phyloP scores from a whole-genome alignment of 2,329 filamentous ascomycete species.

The Cytospora leucostoma region DNA sequence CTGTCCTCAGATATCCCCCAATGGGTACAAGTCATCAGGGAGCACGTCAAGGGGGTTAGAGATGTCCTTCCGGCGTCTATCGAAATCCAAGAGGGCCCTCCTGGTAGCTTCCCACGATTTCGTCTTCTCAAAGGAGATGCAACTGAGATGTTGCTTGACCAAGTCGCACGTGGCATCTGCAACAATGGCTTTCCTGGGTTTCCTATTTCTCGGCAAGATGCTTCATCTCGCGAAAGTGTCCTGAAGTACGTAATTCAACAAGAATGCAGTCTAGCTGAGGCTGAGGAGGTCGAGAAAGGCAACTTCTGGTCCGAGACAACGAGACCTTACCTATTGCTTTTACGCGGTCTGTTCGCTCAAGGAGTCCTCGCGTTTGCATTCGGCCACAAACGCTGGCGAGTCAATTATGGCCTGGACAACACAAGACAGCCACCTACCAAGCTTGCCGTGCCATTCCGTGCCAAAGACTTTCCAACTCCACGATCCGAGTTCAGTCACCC shows the following conservation, averaged over 20 bases:
- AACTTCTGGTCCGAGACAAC: slow-evolving; percentile 41
- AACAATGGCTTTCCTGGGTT: slow-evolving; percentile 2
- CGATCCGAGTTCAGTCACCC: slow-evolving; percentile 65
- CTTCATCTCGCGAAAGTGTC: not conserved
- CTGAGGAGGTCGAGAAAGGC: slow-evolving; percentile 39
- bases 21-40: slow-evolving; percentile 38
- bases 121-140: slow-evolving; percentile 5
- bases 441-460: slow-evolving; percentile 60
- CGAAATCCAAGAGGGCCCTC: slow-evolving; percentile 39
- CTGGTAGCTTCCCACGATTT: slow-evolving; percentile 9
- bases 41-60: slow-evolving; percentile 36
- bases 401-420: slow-evolving; percentile 62
- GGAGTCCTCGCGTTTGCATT: slow-evolving; percentile 58
- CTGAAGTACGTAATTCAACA: slow-evolving; percentile 46
- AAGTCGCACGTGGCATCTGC: not conserved
- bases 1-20: too few relatives aligned
- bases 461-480: slow-evolving; percentile 58
- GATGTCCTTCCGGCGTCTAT: slow-evolving; percentile 41
- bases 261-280: slow-evolving; percentile 35
- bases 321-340: slow-evolving; percentile 44
- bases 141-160: not conserved
- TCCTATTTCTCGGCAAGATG: not conserved
- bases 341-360: slow-evolving; percentile 58
- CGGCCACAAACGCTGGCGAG: slow-evolving; percentile 61
- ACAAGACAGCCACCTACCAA: slow-evolving; percentile 45